These are phyloP conservation scores for Emericellopsis atlantica DNA, from an alignment of 2,329 filamentous ascomycete species.

Conservation along the genomic window DNA sequence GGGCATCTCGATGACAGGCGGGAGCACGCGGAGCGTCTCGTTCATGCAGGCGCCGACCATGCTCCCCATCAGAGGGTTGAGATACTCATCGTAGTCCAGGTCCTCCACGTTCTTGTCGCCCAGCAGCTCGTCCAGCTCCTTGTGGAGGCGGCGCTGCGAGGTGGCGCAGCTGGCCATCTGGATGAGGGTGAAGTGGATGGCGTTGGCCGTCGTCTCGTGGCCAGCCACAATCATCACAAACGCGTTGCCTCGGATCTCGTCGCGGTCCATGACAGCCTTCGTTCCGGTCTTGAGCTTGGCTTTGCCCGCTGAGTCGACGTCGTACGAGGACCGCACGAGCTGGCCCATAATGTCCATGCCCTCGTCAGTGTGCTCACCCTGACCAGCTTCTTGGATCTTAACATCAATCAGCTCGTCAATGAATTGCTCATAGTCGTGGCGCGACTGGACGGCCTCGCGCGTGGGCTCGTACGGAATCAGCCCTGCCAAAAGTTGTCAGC, in stretches of 20 bases:
- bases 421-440: conserved; percentile 53
- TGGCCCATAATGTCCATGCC: conserved; percentile 42
- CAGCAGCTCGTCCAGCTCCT: conserved; percentile 55
- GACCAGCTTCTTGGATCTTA: conserved; percentile 34
- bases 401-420: conserved; percentile 55
- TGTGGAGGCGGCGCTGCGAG: conserved; percentile 53
- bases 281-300: conserved; percentile 13
- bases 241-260: conserved; percentile 61
- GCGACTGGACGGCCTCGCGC: conserved; percentile 38
- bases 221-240: conserved; percentile 60
- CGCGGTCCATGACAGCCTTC: conserved; percentile 33
- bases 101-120: conserved; percentile 35
- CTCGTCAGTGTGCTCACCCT: conserved; percentile 23
- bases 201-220: conserved; percentile 70
- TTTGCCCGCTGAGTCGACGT: conserved; percentile 10
- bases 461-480: conserved; percentile 36
- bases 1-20: conserved; percentile 59
- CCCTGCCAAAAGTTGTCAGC: conserved; percentile 11
- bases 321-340: conserved; percentile 28
- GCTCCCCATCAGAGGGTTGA: conserved; percentile 53
- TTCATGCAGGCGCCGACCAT: conserved; percentile 67
- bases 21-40: conserved; percentile 62
- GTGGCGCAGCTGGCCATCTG: conserved; percentile 53
- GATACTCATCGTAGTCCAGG: conserved; percentile 60
- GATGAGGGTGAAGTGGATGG: conserved; percentile 58